phyloP scores from a whole-genome alignment of 1,284 basidiomycete genomes.

The Apiotrichum domesticum region DNA sequence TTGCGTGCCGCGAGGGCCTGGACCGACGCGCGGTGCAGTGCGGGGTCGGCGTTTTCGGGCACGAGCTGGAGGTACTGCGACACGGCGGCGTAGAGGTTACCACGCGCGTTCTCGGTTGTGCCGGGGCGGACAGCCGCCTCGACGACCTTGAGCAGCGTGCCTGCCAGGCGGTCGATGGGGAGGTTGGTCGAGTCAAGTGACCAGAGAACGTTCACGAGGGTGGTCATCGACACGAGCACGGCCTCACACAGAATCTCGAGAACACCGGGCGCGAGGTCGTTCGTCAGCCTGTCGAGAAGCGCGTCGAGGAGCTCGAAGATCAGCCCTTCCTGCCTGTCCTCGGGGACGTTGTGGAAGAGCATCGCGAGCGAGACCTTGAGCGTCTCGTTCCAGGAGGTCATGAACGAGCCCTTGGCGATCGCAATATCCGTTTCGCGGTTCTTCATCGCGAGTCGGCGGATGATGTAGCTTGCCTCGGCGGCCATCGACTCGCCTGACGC shows the following conservation, averaged over 20 bases:
- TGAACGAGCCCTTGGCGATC: slow-evolving; percentile 62
- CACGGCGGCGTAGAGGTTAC: slow-evolving; percentile 87
- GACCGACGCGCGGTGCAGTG: slow-evolving; percentile 59
- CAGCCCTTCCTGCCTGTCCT: slow-evolving; percentile 73
- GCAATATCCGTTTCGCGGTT: slow-evolving; percentile 77
- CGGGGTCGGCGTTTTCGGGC: slow-evolving; percentile 12
- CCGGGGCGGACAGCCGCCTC: slow-evolving; percentile 71
- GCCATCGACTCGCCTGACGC: slow-evolving; percentile 63
- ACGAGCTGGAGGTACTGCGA: slow-evolving; percentile 79
- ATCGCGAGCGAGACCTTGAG: slow-evolving; percentile 76
- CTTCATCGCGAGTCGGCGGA: slow-evolving; percentile 75
- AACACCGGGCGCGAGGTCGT: slow-evolving; percentile 59
- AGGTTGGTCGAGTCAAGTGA: slow-evolving; percentile 58
- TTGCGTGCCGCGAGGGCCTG: slow-evolving; percentile 52
- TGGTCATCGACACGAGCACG: slow-evolving; percentile 73
- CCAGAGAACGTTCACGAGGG: slow-evolving; percentile 63
- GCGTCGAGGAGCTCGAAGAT: slow-evolving; percentile 80
- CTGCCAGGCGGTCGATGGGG: slow-evolving; percentile 70
- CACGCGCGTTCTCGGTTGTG: slow-evolving; percentile 82
- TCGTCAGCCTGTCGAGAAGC: slow-evolving; percentile 51
- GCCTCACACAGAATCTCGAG: slow-evolving; percentile 75
- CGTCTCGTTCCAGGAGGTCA: slow-evolving; percentile 74
- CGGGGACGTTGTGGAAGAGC: slow-evolving; percentile 67
- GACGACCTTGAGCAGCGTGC: slow-evolving; percentile 68
- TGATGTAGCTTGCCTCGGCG: slow-evolving; percentile 65